Evolutionary conservation across 768 basidiomycete genomes (phyloP), one percentile per base, ranked within the genome.

Genomic region (Naematelia aurantialba): DNA sequence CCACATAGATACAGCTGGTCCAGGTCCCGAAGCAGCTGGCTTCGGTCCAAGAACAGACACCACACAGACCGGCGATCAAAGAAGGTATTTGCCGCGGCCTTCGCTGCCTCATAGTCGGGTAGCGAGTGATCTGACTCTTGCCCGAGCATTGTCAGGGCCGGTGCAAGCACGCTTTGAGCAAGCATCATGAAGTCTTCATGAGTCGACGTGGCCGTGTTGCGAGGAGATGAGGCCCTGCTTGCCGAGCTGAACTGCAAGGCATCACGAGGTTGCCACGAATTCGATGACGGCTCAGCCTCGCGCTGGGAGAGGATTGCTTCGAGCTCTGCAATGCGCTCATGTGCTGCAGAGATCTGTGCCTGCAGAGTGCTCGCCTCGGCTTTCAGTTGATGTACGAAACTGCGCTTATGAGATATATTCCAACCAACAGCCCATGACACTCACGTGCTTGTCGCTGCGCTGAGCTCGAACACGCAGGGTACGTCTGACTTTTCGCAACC

Each of bases 401-500:
- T 70, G 29, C 4, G 10, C 12, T 3, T 17, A 58, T 60, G 26
- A 56, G 56, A 30, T 5, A 42, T 45, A 46, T 27, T 19, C 21
- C 14, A 19, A 5, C 13, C 5, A 21, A 39, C 4, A 56, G 19
- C 12, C 27, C 27, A 13, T 27, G n/a, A 24, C 25, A 60, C 68
- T 55, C 42, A 70, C 68, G 58, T 45, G 5, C 58, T 59, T 19
- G 68, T 70, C 19, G 68, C 66, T n/a, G 68, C 66, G 59, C 54
- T 63, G 22, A 70, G 50, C 55, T 66, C 70, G 42, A 66, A 67
- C 0, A 69, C 60, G 52, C 70, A 67, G 46, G 63, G 58, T 4
- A 59, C 65, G 55, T 67, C 70, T 2, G 70, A 63, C 51, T 68
- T 68, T n/a, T 31, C 53, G 45, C 63, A 69, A 2, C 68, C 68